phyloP scores from a whole-genome alignment of 1,284 basidiomycete genomes.

The Ustilago loliicola region DNA sequence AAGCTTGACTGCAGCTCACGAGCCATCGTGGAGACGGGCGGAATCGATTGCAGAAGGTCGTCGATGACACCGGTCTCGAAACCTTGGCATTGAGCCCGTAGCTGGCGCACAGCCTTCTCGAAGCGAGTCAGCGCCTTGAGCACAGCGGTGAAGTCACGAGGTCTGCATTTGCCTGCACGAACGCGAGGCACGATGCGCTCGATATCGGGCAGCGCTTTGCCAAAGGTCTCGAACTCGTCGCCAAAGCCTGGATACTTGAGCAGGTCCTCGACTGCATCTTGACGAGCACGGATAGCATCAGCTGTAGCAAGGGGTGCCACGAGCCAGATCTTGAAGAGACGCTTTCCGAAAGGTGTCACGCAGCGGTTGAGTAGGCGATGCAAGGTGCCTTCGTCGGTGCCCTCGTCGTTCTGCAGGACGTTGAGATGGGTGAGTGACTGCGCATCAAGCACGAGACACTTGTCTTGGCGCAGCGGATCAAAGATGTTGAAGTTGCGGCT shows the following conservation, averaged over 20 bases:
- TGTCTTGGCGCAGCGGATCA: slow-evolving; percentile 58
- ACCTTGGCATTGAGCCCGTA: slow-evolving; percentile 31
- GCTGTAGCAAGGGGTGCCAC: slow-evolving; percentile 61
- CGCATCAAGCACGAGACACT: slow-evolving; percentile 67
- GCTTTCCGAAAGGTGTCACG: slow-evolving; percentile 68
- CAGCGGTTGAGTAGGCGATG: slow-evolving; percentile 68
- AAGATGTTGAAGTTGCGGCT: slow-evolving; percentile 68
- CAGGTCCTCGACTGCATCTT: slow-evolving; percentile 68
- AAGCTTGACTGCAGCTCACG: slow-evolving; percentile 58
- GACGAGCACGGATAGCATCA: slow-evolving; percentile 61
- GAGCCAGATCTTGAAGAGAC: slow-evolving; percentile 69
- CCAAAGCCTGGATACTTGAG: slow-evolving; percentile 51
- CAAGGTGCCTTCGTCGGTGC: slow-evolving; percentile 66
- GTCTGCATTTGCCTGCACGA: slow-evolving; percentile 65
- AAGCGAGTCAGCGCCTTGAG: slow-evolving; percentile 61
- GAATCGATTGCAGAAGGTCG: slow-evolving; percentile 54
- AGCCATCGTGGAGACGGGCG: slow-evolving; percentile 58
- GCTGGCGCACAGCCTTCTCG: slow-evolving; percentile 36
- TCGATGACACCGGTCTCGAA: slow-evolving; percentile 49
- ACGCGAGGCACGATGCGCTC: slow-evolving; percentile 68
- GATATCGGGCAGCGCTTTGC: slow-evolving; percentile 64
- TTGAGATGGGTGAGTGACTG: slow-evolving; percentile 68
- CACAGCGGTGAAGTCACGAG: slow-evolving; percentile 65
- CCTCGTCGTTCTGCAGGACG: slow-evolving; percentile 68
- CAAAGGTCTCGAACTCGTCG: slow-evolving; percentile 62